Evolutionary conservation across 1,284 basidiomycete species (phyloP), one percentile per base, ranked within the genome.

Genomic region (Sphaerobolus stellatus): DNA sequence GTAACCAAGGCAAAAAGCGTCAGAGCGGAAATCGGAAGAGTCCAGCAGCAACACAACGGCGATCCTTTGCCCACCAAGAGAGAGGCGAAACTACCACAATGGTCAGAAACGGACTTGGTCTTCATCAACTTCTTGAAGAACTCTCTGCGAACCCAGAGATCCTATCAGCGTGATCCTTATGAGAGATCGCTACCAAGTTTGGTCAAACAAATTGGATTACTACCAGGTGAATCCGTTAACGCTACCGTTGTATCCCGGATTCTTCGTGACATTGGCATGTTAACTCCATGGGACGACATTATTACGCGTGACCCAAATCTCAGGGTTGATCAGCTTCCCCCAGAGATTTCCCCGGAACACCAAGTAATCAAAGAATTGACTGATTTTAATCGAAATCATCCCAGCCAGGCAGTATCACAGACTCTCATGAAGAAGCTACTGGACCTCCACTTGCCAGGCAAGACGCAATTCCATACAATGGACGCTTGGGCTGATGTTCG

Each of bases 221-320:
- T 77, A 40, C 54, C 61, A 1, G 61, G 67, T 5, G 65, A 69
- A 3, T 59, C 64, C 22, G 68, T 83, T 11, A 70, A 74, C 27
- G 73, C 74, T 50, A 64, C 64, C 1, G 62, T 73, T 8, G 66
- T 79, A 8, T 73, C 77, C 48, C 66, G 71, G 50, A 66, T 86
- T 18, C 71, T 94, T 24, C 65, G 81, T 18, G 81, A 88, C 40
- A 65, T 94, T 14, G 92, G 93, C 14, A 76, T 86, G 2, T 64
- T 89, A 14, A 76, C 86, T 3, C 83, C 87, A 1, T 92, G 88
- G 89, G 84, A 92, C 56, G 86, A 90, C 59, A 61, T 79, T 3
- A 57, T 59, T 20, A 49, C 58, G 34, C 54, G 59, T 14, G 52
- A 56, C 47, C 31, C 54, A 38, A 48, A 54, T 29, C 60, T 64